These are phyloP conservation scores for Malus hybrid DNA, from an alignment of 331 rosid species.

Conservation along the genomic window DNA sequence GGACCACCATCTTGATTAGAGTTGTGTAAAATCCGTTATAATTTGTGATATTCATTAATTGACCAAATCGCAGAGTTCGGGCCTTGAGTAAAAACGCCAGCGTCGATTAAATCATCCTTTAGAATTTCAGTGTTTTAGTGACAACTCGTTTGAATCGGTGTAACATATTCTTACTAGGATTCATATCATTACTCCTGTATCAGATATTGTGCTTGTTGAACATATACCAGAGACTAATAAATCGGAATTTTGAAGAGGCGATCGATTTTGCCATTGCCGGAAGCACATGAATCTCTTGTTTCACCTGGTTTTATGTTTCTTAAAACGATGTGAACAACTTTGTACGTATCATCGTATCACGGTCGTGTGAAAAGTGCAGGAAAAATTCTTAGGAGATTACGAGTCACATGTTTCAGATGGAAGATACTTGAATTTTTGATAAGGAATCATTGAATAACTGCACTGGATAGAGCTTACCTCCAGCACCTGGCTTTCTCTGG, in stretches of 20 bases:
- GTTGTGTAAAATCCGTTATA: slow-evolving; percentile 5
- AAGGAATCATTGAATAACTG: too few relatives aligned
- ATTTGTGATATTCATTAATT: slow-evolving; percentile 16
- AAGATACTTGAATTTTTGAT: too few relatives aligned
- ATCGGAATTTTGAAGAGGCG: not conserved
- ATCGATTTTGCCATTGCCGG: not conserved
- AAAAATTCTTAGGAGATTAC: too few relatives aligned
- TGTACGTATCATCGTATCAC: too few relatives aligned
- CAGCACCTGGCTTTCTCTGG: too few relatives aligned
- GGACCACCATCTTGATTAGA: slow-evolving; percentile 9
- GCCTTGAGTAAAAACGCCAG: slow-evolving; percentile 6
- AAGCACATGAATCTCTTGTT: not conserved
- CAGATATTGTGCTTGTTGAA: not conserved
- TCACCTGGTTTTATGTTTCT: too few relatives aligned
- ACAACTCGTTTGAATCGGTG: not conserved
- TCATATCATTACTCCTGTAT: not conserved
- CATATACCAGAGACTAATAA: not conserved
- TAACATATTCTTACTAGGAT: not conserved
- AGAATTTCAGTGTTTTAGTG: slow-evolving; percentile 6
- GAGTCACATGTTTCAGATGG: too few relatives aligned
- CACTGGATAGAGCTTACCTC: too few relatives aligned
- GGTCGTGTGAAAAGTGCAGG: too few relatives aligned
- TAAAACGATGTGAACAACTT: too few relatives aligned
- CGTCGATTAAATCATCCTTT: not conserved
- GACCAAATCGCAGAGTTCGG: slow-evolving; percentile 8